Evolutionary conservation across 2,329 filamentous ascomycete species (phyloP).

Genomic region (Alternaria novae-zelandiae): DNA sequence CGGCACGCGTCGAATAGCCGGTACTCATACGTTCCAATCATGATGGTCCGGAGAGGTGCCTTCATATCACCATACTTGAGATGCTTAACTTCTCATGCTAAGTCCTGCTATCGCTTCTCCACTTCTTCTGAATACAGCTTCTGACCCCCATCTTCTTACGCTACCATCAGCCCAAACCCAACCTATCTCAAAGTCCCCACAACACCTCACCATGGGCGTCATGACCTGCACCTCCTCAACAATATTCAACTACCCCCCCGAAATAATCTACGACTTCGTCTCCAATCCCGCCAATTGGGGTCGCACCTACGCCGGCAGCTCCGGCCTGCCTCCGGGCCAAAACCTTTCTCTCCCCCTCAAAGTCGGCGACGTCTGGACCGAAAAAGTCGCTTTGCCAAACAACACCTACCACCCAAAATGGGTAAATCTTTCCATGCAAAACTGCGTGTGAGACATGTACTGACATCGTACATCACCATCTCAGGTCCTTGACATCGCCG

Average conservation of each 20-base stretch:
- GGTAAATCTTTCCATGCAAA: no score
- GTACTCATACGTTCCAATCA: not conserved
- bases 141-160: no score
- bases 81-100: fast-evolving
- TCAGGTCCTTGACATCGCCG: not conserved
- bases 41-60: not conserved
- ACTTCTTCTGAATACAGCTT: no score
- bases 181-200: no score
- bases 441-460: no score
- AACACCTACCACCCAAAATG: not conserved
- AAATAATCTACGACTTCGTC: not conserved
- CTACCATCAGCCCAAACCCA: no score
- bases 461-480: no score
- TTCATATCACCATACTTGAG: not conserved
- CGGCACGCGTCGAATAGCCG: not conserved
- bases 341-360: not conserved
- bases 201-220: not conserved
- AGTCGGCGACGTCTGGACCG: not conserved
- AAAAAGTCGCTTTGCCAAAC: not conserved
- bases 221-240: not conserved
- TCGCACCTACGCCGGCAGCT: not conserved
- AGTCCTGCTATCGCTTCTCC: no score
- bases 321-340: not conserved
- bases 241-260: not conserved
- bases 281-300: not conserved